Percentiles rank a stretch among this genome's conserved stretches.
Evolutionary conservation across 2,329 filamentous ascomycete genomes (phyloP).

Genomic region (Acrocalymma vagum): DNA sequence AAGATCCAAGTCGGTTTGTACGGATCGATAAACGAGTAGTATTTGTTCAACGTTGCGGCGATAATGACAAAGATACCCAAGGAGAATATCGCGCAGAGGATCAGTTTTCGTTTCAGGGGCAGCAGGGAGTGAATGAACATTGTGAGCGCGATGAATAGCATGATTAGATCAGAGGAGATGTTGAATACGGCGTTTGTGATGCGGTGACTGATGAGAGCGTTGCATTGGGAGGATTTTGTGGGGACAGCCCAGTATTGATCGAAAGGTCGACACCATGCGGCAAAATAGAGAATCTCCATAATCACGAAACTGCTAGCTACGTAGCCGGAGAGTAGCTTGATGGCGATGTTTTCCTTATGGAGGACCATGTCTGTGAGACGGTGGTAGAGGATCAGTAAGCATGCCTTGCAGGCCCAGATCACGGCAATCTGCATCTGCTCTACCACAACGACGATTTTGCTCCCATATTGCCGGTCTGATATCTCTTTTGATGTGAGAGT

Average conservation of each 20-base stretch:
- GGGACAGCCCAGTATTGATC: conserved; percentile 62
- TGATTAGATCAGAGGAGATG: conserved; percentile 56
- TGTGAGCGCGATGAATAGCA: conserved; percentile 55
- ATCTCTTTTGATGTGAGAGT: conserved; percentile 48
- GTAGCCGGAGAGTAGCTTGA: conserved; percentile 58
- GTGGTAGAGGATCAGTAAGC: conserved; percentile 63
- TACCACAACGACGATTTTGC: conserved; percentile 61
- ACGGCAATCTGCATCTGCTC: conserved; percentile 62
- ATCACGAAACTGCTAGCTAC: conserved; percentile 56
- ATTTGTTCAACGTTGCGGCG: conserved; percentile 59
- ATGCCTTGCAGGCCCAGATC: conserved; percentile 62
- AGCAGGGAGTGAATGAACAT: conserved; percentile 55
- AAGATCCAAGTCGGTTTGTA: conserved; percentile 38
- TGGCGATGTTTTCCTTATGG: conserved; percentile 34
- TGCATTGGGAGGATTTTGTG: conserved; percentile 43
- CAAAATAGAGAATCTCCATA: conserved; percentile 60
- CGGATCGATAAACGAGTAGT: conserved; percentile 45
- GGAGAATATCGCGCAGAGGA: conserved; percentile 65
- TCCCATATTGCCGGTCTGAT: conserved; percentile 35
- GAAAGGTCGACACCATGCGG: conserved; percentile 64
- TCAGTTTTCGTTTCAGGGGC: conserved; percentile 59
- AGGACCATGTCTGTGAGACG: conserved; percentile 54
- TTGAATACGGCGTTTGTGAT: conserved; percentile 53
- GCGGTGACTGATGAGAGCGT: conserved; percentile 44
- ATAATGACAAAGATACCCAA: conserved; percentile 62